Percentiles rank a stretch among this genome's conserved stretches.
Conservation (phyloP, 148 eudicot genomes). For the Salicornia ramosissima region DNA sequence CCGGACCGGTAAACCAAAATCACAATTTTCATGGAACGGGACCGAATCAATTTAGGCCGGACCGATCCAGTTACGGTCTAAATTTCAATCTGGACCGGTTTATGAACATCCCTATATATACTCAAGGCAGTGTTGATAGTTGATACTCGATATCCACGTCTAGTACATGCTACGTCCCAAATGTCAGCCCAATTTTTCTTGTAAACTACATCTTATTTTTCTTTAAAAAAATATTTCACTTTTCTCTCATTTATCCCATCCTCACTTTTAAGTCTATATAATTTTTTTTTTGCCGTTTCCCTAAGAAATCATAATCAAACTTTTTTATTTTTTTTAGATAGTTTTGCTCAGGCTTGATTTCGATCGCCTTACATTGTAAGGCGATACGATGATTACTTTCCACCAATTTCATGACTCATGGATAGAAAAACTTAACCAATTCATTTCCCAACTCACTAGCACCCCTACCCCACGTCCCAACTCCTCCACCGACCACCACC, state of each 20-base stretch:
- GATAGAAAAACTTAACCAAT: constrained; percentile 51
- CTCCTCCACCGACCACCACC: constrained; percentile 26
- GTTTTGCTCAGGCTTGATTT: not conserved
- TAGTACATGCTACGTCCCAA: constrained; percentile 28
- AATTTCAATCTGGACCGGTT: no score
- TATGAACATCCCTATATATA: no score
- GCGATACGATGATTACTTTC: constrained; percentile 22
- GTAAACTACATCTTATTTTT: not conserved
- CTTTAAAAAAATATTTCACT: not conserved
- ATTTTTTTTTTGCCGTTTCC: not conserved
- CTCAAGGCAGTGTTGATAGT: no score
- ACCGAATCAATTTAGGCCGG: no score
- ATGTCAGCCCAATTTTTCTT: constrained; percentile 5
- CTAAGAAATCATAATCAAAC: no score
- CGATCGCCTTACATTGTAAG: no score
- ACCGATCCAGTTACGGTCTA: no score
- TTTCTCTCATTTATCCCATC: not conserved
- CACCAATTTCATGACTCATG: constrained; percentile 52
- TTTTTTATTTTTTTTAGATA: not conserved
- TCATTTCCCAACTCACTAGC: constrained; percentile 33
- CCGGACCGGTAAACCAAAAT: no score
- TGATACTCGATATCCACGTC: constrained; percentile 32
- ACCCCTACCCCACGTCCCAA: constrained; percentile 34
- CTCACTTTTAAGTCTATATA: not conserved
- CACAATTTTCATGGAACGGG: no score